Evolutionary conservation across 2,329 filamentous ascomycete genomes (phyloP).

Genomic region (Uncinocarpus reesii): DNA sequence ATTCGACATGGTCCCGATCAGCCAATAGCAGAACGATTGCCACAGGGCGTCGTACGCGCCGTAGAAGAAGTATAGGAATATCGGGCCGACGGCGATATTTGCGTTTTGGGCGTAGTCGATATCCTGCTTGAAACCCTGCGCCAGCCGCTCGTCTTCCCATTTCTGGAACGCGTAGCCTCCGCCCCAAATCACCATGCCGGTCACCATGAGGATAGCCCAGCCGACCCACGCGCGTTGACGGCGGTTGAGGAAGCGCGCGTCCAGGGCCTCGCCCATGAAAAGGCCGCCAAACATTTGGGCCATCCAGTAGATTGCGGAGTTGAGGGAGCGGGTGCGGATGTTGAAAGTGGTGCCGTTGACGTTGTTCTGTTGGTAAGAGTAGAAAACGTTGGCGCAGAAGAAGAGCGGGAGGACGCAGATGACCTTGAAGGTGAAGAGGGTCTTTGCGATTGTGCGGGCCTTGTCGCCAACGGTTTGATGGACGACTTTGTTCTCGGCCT

Average conservation of each 20-base stretch:
- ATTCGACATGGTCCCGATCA: conserved; percentile 41
- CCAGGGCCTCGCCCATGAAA: conserved; percentile 38
- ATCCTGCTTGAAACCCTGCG: conserved; percentile 34
- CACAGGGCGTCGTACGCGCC: conserved; percentile 58
- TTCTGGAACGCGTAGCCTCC: conserved; percentile 57
- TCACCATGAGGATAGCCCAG: conserved; percentile 39
- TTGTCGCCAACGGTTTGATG: conserved; percentile 27
- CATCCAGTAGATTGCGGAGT: conserved; percentile 47
- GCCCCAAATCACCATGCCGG: conserved; percentile 47
- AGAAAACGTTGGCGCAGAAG: conserved; percentile 48
- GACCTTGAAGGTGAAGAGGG: conserved; percentile 38
- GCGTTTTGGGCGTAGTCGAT: conserved; percentile 41
- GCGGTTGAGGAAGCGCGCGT: conserved; percentile 29
- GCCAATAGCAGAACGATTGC: conserved; percentile 57
- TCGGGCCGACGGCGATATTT: conserved; percentile 48
- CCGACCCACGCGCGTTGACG: conserved; percentile 40
- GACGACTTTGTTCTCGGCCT: conserved; percentile 33
- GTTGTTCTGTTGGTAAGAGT: conserved; percentile 48
- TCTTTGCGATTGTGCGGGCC: conserved; percentile 27
- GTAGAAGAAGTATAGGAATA: conserved; percentile 62
- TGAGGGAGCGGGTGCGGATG: conserved; percentile 47
- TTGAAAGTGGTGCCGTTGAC: conserved; percentile 48
- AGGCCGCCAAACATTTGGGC: conserved; percentile 48
- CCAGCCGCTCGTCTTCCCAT: conserved; percentile 41
- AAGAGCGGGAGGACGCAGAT: conserved; percentile 45